Evolutionary conservation across 805 yeast genomes (phyloP).

Genomic region (Saturnispora dispora): DNA sequence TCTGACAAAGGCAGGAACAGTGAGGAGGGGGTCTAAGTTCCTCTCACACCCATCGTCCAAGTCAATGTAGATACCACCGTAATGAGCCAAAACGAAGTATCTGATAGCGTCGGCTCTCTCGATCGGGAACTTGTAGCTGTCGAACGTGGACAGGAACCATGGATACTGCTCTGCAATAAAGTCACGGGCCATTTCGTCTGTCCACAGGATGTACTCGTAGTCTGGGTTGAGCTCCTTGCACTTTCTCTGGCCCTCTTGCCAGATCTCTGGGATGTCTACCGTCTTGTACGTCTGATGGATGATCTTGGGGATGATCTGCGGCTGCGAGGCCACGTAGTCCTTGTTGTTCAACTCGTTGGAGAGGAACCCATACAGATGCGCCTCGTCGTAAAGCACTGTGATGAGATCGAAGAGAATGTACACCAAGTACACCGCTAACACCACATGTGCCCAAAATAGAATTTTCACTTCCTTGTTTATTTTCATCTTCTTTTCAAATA

Average conservation of each 20-base stretch:
- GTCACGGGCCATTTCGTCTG: slow-evolving; percentile 71
- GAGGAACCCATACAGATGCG: slow-evolving; percentile 52
- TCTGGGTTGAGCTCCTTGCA: slow-evolving; percentile 80
- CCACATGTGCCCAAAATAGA: slow-evolving; percentile 49
- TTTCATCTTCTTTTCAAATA: neutral
- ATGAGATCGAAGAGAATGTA: slow-evolving; percentile 65
- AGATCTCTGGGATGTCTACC: slow-evolving; percentile 63
- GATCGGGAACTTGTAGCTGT: slow-evolving; percentile 68
- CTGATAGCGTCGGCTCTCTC: slow-evolving; percentile 87
- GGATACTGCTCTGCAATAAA: slow-evolving; percentile 74
- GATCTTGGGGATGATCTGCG: slow-evolving; percentile 71
- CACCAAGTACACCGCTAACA: slow-evolving; percentile 43
- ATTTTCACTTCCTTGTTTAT: slow-evolving; percentile 63
- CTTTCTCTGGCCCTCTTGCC: slow-evolving; percentile 70
- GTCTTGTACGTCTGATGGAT: slow-evolving; percentile 92
- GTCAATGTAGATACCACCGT: slow-evolving; percentile 87
- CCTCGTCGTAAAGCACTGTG: slow-evolving; percentile 64
- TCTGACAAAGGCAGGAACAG: slow-evolving; percentile 78
- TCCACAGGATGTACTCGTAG: slow-evolving; percentile 83
- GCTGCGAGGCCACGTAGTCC: slow-evolving; percentile 21
- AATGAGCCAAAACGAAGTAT: slow-evolving; percentile 73
- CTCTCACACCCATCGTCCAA: slow-evolving; percentile 83
- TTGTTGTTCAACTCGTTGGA: slow-evolving; percentile 52
- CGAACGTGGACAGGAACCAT: slow-evolving; percentile 80
- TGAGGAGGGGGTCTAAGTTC: slow-evolving; percentile 68